Evolutionary conservation across 371 early-diverging fungal species (phyloP), one percentile per base, ranked within the genome.

Genomic region (Mucor ambiguus): DNA sequence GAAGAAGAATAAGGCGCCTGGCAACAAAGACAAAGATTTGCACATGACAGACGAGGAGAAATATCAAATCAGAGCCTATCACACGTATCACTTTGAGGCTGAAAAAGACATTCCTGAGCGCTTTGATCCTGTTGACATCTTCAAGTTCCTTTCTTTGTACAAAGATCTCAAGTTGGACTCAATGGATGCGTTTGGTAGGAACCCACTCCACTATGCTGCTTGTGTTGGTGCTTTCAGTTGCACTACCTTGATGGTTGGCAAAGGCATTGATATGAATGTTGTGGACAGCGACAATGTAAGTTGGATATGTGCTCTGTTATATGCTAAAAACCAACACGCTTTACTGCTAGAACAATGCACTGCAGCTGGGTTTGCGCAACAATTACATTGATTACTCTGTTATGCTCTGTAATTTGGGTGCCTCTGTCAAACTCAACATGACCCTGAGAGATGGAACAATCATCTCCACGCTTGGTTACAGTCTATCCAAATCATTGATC

Each of bases 131-230:
- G 81, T 89, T 24, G 86, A 87, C 60, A 83, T 87, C 33, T 64
- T 87, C 20, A 75, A 70, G 11, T 84, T 75, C 49, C 63, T 87
- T 12, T 60, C 75, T 2, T 43, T 44, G 6, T 62, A 30, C 20
- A 56, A 61, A 35, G 58, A 56, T 3, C 18, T 80, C 1, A 49
- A 74, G 12, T 76, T 71, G 48, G 79, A 82, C 26, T 49, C 55
- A 1, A 22, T 44, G n/a, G 83, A 83, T 46, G 32, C 56, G 0
- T 79, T 83, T 70, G 79, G 81, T 4, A 67, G 88, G 35, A 85
- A 84, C 0, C 84, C 88, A 11, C 65, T 89, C 20, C 89, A 89
- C 60, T 89, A 89, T 64, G 85, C 88, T 20, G 87, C 84, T 10
- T 63, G 76, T 46, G 71, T 80, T 4, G 88, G 87, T 9, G 85